These are phyloP conservation scores for Phialophora tarda DNA, from an alignment of 2,329 filamentous ascomycete species.

Conservation along the genomic window DNA sequence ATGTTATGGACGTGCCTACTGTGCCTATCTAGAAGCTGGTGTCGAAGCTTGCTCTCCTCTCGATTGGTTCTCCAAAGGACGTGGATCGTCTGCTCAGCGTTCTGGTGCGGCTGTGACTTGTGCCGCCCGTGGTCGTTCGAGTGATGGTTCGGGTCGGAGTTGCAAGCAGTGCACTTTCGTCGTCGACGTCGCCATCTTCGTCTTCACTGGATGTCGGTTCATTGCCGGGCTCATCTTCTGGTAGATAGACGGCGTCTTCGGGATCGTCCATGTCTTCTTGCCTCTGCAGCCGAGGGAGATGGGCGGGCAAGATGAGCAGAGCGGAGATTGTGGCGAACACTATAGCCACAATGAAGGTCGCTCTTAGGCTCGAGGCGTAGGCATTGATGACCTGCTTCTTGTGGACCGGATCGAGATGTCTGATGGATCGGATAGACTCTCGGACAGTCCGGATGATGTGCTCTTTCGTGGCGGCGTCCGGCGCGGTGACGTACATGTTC, in stretches of 20 bases:
- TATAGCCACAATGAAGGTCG: constrained; percentile 33
- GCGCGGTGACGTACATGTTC: constrained; percentile 20
- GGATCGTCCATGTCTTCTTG: constrained; percentile 27
- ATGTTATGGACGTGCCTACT: too few species aligned
- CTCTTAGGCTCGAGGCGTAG: constrained; percentile 34
- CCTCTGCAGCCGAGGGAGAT: constrained; percentile 29
- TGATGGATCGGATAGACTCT: constrained; percentile 33
- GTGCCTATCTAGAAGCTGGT: background rate
- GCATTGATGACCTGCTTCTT: constrained; percentile 37
- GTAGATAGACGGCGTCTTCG: constrained; percentile 1
- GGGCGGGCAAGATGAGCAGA: constrained; percentile 32
- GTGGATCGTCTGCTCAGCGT: constrained; percentile 4
- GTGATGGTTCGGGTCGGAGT: constrained; percentile 6
- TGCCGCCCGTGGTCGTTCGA: constrained; percentile 11
- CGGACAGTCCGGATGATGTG: constrained; percentile 35
- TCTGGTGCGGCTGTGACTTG: constrained; percentile 9
- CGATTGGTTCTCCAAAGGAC: constrained; percentile 3
- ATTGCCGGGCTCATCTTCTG: background rate
- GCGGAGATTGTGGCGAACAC: constrained; percentile 24
- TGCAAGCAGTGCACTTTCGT: constrained; percentile 7
- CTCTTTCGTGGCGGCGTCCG: constrained; percentile 28
- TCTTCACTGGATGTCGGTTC: background rate
- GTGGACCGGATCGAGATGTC: constrained; percentile 29
- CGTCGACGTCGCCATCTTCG: constrained; percentile 8
- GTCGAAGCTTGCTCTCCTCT: constrained; percentile 28